A percentile compares a stretch with the other conserved stretches of the same genome.
Conservation (phyloP, 805 yeast species). For the Candida wancherniae region DNA sequence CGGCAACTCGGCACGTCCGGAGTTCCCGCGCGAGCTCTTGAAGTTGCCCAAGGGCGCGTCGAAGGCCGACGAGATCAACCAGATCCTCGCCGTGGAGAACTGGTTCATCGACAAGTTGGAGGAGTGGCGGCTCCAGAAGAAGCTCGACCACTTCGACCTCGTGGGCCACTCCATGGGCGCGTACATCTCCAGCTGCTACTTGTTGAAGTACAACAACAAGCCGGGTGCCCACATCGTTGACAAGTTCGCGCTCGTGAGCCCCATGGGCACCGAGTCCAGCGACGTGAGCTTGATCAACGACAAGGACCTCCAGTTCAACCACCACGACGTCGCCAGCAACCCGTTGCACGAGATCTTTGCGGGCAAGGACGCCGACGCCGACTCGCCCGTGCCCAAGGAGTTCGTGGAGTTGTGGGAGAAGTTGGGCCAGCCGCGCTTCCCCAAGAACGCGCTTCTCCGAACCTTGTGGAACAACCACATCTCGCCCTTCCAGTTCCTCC, state of each 20-base stretch:
- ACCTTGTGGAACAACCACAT: constrained; percentile 35
- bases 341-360: constrained; percentile 32
- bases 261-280: constrained; percentile 42
- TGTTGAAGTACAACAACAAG: constrained; percentile 32
- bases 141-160: constrained; percentile 24
- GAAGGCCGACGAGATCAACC: constrained; percentile 23
- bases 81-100: constrained; percentile 30
- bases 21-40: constrained; percentile 30
- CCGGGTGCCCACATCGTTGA: constrained; percentile 14
- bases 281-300: constrained; percentile 29
- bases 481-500: constrained; percentile 38
- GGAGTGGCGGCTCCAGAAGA: constrained; percentile 27
- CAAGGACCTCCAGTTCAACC: constrained; percentile 28
- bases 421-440: constrained; percentile 36
- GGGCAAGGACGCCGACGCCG: constrained; percentile 16
- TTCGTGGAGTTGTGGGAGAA: constrained; percentile 24
- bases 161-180: constrained; percentile 43
- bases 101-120: constrained; percentile 41
- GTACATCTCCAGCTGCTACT: constrained; percentile 35
- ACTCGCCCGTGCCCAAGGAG: constrained; percentile 16
- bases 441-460: constrained; percentile 25
- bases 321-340: constrained; percentile 30
- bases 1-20: constrained; percentile 39
- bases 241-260: constrained; percentile 31
- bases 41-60: constrained; percentile 15